Conservation (phyloP, 805 yeast species). For the Saccharomycopsis vini region DNA sequence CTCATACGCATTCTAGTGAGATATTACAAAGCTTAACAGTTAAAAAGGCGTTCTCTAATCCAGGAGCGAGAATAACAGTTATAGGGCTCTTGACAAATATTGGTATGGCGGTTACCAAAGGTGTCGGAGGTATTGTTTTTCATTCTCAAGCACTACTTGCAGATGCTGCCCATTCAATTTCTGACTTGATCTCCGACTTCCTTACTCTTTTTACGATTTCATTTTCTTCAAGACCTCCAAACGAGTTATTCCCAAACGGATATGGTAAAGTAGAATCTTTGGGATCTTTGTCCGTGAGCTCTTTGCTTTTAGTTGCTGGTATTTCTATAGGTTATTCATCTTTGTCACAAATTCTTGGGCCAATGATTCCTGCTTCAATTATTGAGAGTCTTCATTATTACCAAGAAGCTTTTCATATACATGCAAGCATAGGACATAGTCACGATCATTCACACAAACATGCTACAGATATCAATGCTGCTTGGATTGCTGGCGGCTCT, state of each 20-base stretch:
- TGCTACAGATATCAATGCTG: slow-evolving; percentile 74
- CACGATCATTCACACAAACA: slow-evolving; percentile 30
- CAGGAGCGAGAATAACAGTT: slow-evolving; percentile 91
- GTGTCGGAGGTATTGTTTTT: slow-evolving; percentile 81
- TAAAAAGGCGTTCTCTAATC: slow-evolving; percentile 34
- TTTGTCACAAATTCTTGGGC: slow-evolving; percentile 56
- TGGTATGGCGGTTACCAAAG: slow-evolving; percentile 79
- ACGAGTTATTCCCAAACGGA: slow-evolving; percentile 65
- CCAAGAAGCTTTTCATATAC: slow-evolving; percentile 9
- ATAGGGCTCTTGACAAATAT: slow-evolving; percentile 78
- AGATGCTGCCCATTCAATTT: slow-evolving; percentile 87
- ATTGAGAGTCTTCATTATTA: slow-evolving; percentile 35
- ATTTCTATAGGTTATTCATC: slow-evolving; percentile 85
- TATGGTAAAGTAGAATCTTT: slow-evolving; percentile 89
- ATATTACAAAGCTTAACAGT: slow-evolving; percentile 13
- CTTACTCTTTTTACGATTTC: slow-evolving; percentile 84
- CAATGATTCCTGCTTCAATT: slow-evolving; percentile 52
- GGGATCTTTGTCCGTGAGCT: slow-evolving; percentile 83
- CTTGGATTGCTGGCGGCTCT: slow-evolving; percentile 90
- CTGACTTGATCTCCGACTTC: slow-evolving; percentile 85
- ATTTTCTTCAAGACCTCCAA: slow-evolving; percentile 54
- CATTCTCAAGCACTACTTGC: slow-evolving; percentile 93
- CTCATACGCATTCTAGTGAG: slow-evolving; percentile 27
- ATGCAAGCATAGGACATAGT: slow-evolving; percentile 23
- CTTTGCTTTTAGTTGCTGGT: slow-evolving; percentile 80